Evolutionary conservation across 495 filamentous ascomycete genomes (phyloP), one percentile per base, ranked within the genome.

Genomic region (Penicillium psychrofluorescens): DNA sequence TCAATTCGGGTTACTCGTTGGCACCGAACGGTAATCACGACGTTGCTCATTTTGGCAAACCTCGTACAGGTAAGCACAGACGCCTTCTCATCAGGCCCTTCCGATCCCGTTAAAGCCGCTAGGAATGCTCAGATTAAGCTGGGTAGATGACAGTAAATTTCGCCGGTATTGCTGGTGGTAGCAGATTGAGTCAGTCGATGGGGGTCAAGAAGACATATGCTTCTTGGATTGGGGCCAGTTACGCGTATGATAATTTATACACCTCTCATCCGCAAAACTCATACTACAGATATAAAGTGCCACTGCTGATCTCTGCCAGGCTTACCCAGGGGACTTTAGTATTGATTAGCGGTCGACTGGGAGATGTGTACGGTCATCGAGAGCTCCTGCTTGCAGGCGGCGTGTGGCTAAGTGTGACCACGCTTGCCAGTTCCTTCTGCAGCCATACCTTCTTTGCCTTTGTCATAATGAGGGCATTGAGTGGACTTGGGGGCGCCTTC

Each of bases 311-410:
- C 42, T 6, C 7, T 45, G 0, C 22, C 33, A 71, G 67, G 6
- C 50, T 76, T 1, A 75, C 70, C 1, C 71, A 76, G 54, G 70
- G 71, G 11, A 61, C 73, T 9, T 76, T 76, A 43, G 75, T 76
- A 4, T 43, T 73, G 3, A 56, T 72, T 8, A 62, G 65, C 34
- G 75, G 75, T 29, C 64, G 74, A 10, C 51, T 77, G 13, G 74
- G 75, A 9, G 68, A 67, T 22, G 62, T 78, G 3, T 71, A 66
- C 48, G 75, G 72, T 6, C 72, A 77, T 45, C 71, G 69, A 45
- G 64, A 64, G 9, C 53, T 71, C 22, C 41, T 77, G 0, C 38
- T 71, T 1, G 38, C 62, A 9, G 75, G 70, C 7, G 60, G 65
- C 7, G 44, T 55, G 3, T 63, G 63, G 56, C 66, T 66, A 27